Percentiles rank a stretch among this genome's conserved stretches.
phyloP scores from a whole-genome alignment of 2,329 filamentous ascomycete genomes.

The Cladosporium velox region DNA sequence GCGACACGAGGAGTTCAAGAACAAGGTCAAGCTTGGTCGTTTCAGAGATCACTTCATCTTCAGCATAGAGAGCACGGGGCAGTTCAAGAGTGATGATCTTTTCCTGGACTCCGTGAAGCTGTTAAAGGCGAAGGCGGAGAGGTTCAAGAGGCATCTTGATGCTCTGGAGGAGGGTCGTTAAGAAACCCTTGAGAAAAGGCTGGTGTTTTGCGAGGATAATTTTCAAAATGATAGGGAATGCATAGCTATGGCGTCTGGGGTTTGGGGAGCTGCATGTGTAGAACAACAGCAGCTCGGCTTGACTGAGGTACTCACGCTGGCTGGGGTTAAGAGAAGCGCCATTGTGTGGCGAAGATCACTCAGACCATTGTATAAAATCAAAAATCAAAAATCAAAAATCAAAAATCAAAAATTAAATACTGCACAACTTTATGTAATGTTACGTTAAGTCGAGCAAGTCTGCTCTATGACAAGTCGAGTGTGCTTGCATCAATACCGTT shows the following conservation, averaged over 20 bases:
- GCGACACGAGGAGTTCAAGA: conserved; percentile 88
- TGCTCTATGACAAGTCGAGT: not conserved
- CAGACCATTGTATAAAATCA: not conserved
- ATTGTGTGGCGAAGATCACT: not conserved
- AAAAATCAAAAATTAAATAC: not conserved
- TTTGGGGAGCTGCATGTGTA: conserved; percentile 1
- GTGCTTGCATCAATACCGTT: not conserved
- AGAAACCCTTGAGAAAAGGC: not conserved
- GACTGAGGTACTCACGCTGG: not conserved
- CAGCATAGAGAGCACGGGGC: conserved; percentile 89
- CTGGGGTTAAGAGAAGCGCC: not conserved
- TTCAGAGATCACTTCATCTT: conserved; percentile 97
- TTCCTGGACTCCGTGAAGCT: conserved; percentile 87
- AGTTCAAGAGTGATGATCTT: conserved; percentile 90
- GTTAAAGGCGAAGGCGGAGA: conserved; percentile 80
- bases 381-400: not conserved
- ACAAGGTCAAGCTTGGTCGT: conserved; percentile 90
- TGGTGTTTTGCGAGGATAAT: not conserved
- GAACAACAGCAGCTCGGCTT: conserved; percentile 3
- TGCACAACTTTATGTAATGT: not conserved
- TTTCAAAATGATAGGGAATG: conserved; percentile 8
- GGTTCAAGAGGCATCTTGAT: conserved; percentile 69
- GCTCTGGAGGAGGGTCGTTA: conserved; percentile 40
- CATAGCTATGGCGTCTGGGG: conserved; percentile 20
- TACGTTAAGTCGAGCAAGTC: not conserved